Evolutionary conservation across 371 early-diverging fungal genomes (phyloP), one percentile per base, ranked within the genome.

Genomic region (Mortierella sp.): DNA sequence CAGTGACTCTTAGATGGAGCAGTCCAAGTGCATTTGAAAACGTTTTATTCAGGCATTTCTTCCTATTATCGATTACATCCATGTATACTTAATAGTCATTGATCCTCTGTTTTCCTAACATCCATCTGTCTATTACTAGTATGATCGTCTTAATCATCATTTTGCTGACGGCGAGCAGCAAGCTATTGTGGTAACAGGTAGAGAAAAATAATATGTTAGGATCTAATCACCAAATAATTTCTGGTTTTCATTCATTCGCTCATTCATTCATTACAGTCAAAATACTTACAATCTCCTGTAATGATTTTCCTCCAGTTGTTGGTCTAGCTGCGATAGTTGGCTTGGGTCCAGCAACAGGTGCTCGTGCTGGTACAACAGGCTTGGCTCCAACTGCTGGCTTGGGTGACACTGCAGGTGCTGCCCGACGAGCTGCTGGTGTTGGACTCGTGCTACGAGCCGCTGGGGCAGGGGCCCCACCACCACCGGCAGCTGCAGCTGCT

Each of bases 291-390:
- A 79, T 79, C 26, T 79, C 80, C 45, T 79, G 80, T 24, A 79
- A 45, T 11, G 75, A 64, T 52, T 75, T 80, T 68, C 81, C 81
- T 9, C 81, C 81, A 0, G 81, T 69, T 0, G 74, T 72, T 40
- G 90, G 88, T 64, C 89, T 78, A 28, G 87, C 83, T n/a, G 90
- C 86, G 20, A 87, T 67, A 0, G 81, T 83, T 8, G 90, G 90
- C 55, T 89, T 90, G 58, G 78, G 74, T 59, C 79, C 78, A 0
- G 62, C 68, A 39, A 47, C 77, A 18, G 78, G 71, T 22, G 75
- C 71, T 11, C 78, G 73, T 22, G 78, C 63, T 8, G 83, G 83
- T 6, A 72, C 66, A 20, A 64, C 78, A 12, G 90, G 88, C 65
- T 88, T 88, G 35, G 86, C 78, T 47, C 88, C 88, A 9, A 87